Percentiles rank a stretch among this genome's conserved stretches.
These are phyloP conservation scores for Paramecium primaurelia DNA, from an alignment of 73 alveolate species.

Conservation along the genomic window DNA sequence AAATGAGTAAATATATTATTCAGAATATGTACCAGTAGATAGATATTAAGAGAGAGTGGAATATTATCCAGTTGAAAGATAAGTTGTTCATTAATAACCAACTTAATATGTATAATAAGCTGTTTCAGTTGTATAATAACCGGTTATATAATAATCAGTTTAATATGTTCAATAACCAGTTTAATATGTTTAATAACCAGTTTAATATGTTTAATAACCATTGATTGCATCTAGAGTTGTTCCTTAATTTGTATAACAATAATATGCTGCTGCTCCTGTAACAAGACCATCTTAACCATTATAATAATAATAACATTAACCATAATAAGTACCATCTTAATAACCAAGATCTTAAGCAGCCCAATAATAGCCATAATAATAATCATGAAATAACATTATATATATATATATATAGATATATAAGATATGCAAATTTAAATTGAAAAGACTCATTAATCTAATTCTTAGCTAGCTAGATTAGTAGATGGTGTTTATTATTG, in stretches of 20 bases:
- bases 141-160: not conserved
- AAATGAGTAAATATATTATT: not conserved
- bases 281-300: not conserved
- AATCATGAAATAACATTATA: not conserved
- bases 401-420: not conserved
- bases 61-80: slow-evolving; percentile 51
- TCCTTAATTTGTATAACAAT: slow-evolving; percentile 8
- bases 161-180: slow-evolving; percentile 30
- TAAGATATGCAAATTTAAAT: not conserved
- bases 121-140: slow-evolving; percentile 1
- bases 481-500: not conserved
- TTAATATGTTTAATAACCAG: slow-evolving; percentile 7
- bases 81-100: slow-evolving; percentile 40
- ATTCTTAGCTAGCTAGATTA: not conserved
- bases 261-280: not conserved
- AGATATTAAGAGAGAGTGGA: slow-evolving; percentile 52
- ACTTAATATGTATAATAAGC: not conserved
- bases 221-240: slow-evolving; percentile 49
- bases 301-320: not conserved
- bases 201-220: slow-evolving; percentile 41
- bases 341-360: slow-evolving; percentile 5
- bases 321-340: not conserved
- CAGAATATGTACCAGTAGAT: slow-evolving; percentile 42
- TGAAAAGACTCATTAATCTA: not conserved
- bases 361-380: not conserved